phyloP scores from a whole-genome alignment of 257 asterid species.

The Osmanthus fragrans region DNA sequence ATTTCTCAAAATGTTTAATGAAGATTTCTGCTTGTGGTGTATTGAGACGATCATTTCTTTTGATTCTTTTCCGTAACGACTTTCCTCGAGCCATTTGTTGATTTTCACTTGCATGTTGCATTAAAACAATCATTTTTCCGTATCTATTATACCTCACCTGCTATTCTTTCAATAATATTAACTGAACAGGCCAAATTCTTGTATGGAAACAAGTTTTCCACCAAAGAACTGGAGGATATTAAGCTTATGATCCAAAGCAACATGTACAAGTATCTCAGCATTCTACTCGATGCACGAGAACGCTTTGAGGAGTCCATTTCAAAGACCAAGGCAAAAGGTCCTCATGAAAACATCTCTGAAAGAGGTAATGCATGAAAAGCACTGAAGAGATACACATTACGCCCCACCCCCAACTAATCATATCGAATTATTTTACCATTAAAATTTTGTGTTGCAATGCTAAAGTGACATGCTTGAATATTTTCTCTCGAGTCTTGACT shows the following conservation, averaged over 20 bases:
- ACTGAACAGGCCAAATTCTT: slow-evolving; percentile 69
- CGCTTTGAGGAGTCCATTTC: slow-evolving; percentile 80
- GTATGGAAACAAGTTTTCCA: slow-evolving; percentile 76
- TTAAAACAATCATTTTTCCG: neutral
- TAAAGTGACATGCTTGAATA: neutral
- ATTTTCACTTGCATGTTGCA: neutral
- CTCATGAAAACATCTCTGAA: slow-evolving; percentile 40
- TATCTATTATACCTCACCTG: neutral
- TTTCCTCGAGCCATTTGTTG: neutral
- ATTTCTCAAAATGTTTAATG: neutral
- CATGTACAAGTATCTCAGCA: slow-evolving; percentile 83
- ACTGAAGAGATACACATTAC: neutral
- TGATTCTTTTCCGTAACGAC: neutral
- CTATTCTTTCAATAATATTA: neutral
- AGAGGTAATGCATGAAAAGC: slow-evolving; percentile 28
- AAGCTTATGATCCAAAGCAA: slow-evolving; percentile 97
- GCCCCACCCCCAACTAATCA: slow-evolving; percentile 3
- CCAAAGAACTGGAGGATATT: slow-evolving; percentile 79
- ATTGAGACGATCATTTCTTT: neutral
- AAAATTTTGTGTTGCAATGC: neutral
- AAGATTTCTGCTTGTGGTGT: neutral
- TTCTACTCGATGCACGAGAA: slow-evolving; percentile 92
- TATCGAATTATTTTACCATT: neutral
- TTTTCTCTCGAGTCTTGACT: neutral
- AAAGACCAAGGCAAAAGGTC: slow-evolving; percentile 27